Conservation (phyloP, 1,139 yeast species). For the Petasospora fabianii region DNA sequence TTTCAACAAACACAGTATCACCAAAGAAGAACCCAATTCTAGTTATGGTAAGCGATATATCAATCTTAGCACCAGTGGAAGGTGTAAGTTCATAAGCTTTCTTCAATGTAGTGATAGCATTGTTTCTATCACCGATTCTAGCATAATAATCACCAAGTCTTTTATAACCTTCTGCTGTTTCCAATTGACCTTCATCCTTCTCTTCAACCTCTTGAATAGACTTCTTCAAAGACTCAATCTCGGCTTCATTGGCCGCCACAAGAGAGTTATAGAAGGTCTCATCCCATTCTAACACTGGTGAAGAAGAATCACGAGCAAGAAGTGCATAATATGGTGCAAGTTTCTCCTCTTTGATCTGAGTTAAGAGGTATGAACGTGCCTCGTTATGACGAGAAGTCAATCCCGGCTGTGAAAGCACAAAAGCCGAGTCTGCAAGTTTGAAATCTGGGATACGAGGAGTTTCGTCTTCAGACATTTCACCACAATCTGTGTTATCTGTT, state of each 20-base stretch:
- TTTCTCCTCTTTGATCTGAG: constrained; percentile 53
- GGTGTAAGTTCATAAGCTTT: constrained; percentile 80
- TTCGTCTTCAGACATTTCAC: constrained; percentile 14
- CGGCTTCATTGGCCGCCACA: constrained; percentile 48
- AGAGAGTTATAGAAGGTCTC: constrained; percentile 50
- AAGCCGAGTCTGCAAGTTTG: constrained; percentile 72
- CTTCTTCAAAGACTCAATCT: constrained; percentile 54
- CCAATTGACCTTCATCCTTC: constrained; percentile 88
- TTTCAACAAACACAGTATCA: constrained; percentile 67
- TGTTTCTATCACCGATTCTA: constrained; percentile 70
- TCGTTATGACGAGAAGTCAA: constrained; percentile 38
- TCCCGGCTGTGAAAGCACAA: constrained; percentile 48
- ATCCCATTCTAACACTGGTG: constrained; percentile 47
- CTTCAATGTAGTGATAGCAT: constrained; percentile 68
- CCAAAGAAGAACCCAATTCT: constrained; percentile 86
- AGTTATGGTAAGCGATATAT: constrained; percentile 72
- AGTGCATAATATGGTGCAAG: constrained; percentile 85
- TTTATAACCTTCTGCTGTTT: constrained; percentile 70
- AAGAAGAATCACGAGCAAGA: constrained; percentile 50
- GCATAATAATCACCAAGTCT: constrained; percentile 88
- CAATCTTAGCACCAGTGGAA: constrained; percentile 87
- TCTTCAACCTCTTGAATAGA: constrained; percentile 72
- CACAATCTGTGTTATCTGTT: too few relatives aligned
- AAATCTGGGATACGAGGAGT: constrained; percentile 66
- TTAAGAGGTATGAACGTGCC: constrained; percentile 45